A percentile compares a stretch with the other conserved stretches of the same genome.
Conservation (phyloP, 441 rosid species). For the Raphanus hybrid region DNA sequence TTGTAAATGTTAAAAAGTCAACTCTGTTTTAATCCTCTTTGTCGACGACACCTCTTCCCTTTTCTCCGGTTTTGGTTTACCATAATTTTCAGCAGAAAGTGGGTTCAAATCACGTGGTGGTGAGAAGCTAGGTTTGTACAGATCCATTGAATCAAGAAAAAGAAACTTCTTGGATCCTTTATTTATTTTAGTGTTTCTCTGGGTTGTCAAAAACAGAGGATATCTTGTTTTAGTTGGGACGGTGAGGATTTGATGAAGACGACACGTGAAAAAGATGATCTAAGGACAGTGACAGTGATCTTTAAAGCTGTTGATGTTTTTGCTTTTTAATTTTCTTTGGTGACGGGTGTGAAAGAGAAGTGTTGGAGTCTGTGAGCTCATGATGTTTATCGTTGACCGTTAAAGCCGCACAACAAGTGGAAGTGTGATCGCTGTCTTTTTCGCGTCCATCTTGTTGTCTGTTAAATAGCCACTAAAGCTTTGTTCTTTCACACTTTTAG, state of each 20-base stretch:
- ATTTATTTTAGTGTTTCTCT: slow-evolving; percentile 30
- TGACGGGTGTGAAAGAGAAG: slow-evolving; percentile 32
- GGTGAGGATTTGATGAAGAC: slow-evolving; percentile 50
- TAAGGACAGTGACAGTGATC: slow-evolving; percentile 24
- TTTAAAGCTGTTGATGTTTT: slow-evolving; percentile 21
- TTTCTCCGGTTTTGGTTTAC: slow-evolving; percentile 14
- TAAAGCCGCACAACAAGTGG: slow-evolving; percentile 32
- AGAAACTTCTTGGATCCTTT: not conserved
- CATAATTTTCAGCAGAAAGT: slow-evolving; percentile 26
- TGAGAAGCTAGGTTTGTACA: slow-evolving; percentile 34
- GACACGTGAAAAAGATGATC: slow-evolving; percentile 46
- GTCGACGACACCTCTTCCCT: slow-evolving; percentile 26
- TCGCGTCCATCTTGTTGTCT: slow-evolving; percentile 39
- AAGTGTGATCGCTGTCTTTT: slow-evolving; percentile 39
- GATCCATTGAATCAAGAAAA: slow-evolving; percentile 33
- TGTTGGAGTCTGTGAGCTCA: slow-evolving; percentile 38
- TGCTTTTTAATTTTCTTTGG: slow-evolving; percentile 28
- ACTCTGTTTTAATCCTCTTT: slow-evolving; percentile 34
- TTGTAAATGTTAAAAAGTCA: slow-evolving; percentile 30
- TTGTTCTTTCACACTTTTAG: slow-evolving; percentile 24
- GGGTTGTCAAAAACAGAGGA: slow-evolving; percentile 22
- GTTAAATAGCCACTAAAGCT: slow-evolving; percentile 26
- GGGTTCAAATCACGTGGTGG: slow-evolving; percentile 43
- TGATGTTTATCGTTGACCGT: slow-evolving; percentile 46
- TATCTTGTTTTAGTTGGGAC: slow-evolving; percentile 37